Evolutionary conservation across 2,329 filamentous ascomycete genomes (phyloP), one percentile per base, ranked within the genome.

Genomic region (Cytospora mali): DNA sequence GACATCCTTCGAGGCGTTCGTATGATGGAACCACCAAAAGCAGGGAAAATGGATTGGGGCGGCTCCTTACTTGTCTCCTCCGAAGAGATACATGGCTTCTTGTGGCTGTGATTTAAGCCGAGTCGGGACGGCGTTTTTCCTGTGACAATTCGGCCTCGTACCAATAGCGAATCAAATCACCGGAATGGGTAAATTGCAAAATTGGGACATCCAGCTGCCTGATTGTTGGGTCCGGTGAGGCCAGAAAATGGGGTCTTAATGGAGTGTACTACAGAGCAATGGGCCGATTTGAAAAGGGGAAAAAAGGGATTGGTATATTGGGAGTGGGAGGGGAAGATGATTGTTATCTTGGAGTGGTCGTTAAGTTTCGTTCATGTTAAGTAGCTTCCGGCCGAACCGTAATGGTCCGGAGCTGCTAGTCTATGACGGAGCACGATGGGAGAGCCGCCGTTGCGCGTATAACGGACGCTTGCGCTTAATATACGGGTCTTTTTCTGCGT

Each of bases 1-100:
- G 16, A 18, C 5, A 39, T 6, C 35, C 35, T 39, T 14, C 35
- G 29, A 23, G 23, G 57, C 18, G 5, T 18, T 18, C 27, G 33
- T 35, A 52, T 28, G 31, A 14, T 28, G 33, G n/a, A n/a, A n/a
- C n/a, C n/a, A 18, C 2, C 35, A 35, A 16, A 21, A 49, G 21
- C 18, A 54, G 50, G 58, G 46, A 33, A 54, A 33, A 48, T 46
- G 39, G 18, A 31, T 31, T 33, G 21, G 21, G n/a, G n/a, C n/a
- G n/a, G n/a, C n/a, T n/a, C 21, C 64, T 57, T 56, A 66, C 64
- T 46, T 66, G 62, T 66, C 58, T 50, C 62, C 58, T 60, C 64
- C 64, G 50, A 66, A 66, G 53, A 66, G 58, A 57, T 66, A 64
- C 58, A 57, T 64, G 13, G 21, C 13, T 21, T 10, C 39, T n/a